Evolutionary conservation across 2,329 filamentous ascomycete genomes (phyloP), one percentile per base, ranked within the genome.

Genomic region (Trichophyton mentagrophytes): DNA sequence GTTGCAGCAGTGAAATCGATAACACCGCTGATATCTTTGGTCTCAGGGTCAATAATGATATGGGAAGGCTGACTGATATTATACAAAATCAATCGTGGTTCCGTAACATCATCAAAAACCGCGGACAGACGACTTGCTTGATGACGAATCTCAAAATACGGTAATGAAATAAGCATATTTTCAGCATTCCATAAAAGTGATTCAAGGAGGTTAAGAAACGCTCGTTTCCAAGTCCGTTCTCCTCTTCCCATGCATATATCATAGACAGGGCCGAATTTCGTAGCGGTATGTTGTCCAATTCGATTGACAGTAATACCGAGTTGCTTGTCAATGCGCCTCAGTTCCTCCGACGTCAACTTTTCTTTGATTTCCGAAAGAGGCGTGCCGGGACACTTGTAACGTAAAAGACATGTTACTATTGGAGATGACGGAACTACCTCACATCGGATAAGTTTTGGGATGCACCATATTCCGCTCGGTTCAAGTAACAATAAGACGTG

Each of bases 101-200:
- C 70, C 1, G 71, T 78, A 20, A 84, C 75, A 61, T 78, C 73
- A 27, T 82, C 78, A 5, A 85, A 73, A 0, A 71, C 70, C 8
- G 72, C 67, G 1, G 73, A 72, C 40, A 80, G 72, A 33, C 74
- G 74, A 53, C 66, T 69, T n/a, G 81, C 62, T 59, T 79, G 75
- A 61, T 78, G 73, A 38, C 82, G 76, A 61, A 84, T 78, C 59
- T 77, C 76, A 8, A 78, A 74, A 65, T 83, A 84, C 0, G 81
- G 81, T 5, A 84, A 67, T 61, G 77, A 79, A 65, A 85, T 76
- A 11, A 83, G 77, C 69, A 80, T 79, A 61, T 84, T 81, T 67
- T 85, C 82, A 15, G 77, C 79, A 65, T 84, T 82, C 15, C 80
- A 79, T 25, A 85, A 71, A 7, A 78, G 70, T 9, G 75, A 71